Base-by-base conservation (phyloP, 2,329 filamentous ascomycete species). In the Graphiopsis chlorocephala region DNA sequence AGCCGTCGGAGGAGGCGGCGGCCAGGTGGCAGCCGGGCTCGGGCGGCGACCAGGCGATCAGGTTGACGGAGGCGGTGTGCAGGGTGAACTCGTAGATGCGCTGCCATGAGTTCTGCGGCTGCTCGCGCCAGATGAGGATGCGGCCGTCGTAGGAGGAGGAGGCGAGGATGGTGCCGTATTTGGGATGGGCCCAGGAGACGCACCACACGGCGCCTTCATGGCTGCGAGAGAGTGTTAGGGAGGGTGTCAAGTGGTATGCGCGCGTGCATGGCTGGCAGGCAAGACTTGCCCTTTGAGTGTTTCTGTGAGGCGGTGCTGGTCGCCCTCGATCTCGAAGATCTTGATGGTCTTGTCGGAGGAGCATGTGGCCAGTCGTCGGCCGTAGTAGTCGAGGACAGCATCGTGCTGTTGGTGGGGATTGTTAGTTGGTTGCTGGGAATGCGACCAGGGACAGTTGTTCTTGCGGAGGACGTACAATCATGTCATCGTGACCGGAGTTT, bases 331-430 rank as follows among this genome's bases (percentile, higher is more conserved):
- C 80, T 99, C 95, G 77, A 97, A 99, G 76, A 99, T 98, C 83
- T 98, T 98, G 83, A 99, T 96, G 56, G 94, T 98, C 78, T 95
- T 93, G 81, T 99, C 95, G 70, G 94, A 97, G 38, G 93, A 97
- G 81, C 95, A 98, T 70, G 95, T 99, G 68, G 95, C 95, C 72
- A 99, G 88, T 76, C 94, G 90, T 71, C 95, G 89, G 75, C 95
- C 95, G 80, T 98, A 99, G 84, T 98, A 99, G 79, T 99, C 95
- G 76, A 99, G 89, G 70, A 96, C 94, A 70, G 95, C 95, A 86
- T 99, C 95, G 80, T 99, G 95, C 94, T 83, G 73, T 92, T 55
- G 73, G 47, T 57, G 74, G 69, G 64, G 76, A 73, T 76, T 72
- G 69, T 48, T 42, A 73, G 69, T 28, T 31, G 31, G 66, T 29